Evolutionary conservation across 1,139 yeast species (phyloP), one percentile per base, ranked within the genome.

Genomic region (Debaryomyces sp.): DNA sequence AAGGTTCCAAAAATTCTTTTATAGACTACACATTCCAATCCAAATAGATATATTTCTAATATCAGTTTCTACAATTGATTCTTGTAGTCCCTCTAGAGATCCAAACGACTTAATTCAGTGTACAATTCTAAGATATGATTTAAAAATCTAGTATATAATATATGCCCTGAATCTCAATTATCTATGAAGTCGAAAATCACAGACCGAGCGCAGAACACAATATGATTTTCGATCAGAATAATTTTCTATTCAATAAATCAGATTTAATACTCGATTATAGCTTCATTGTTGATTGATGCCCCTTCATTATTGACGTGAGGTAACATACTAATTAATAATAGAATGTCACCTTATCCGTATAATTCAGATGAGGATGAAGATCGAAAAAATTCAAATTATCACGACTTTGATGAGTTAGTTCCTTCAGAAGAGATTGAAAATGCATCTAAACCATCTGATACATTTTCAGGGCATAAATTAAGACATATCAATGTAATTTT

Each of bases 401-500:
- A 50, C 41, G 43, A 40, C 10, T 41, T 32, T 34, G 59, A 56
- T 47, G 60, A 56, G 44, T 43, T 56, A 40, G 54, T 53, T 13
- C 43, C 41, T 29, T 33, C 18, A 12, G 45, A 41, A 22, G 26
- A 17, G 10, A 26, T 43, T 38, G 21, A 43, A 17, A 27, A 22
- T 8, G 38, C 43, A 23, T 32, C 36, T 10, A 41, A 30, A 22
- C 27, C 35, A 22, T n/a, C 37, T 12, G 34, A 37, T 13, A 8
- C 48, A 10, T 39, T 27, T 12, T 23, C 23, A 12, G 38, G 51
- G 24, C 21, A 46, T 49, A 41, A 41, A n/a, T 12, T 37, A 21
- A 29, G 43, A 9, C 21, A 23, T 12, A 51, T 71, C 17, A 69
- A 77, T 56, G 65, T 82, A 46, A 80, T 83, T 9, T 58, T 83